A percentile compares a stretch with the other conserved stretches of the same genome.
phyloP scores from a whole-genome alignment of 176 grass and related monocot genomes.

The Dendrocalamus sinicus region DNA sequence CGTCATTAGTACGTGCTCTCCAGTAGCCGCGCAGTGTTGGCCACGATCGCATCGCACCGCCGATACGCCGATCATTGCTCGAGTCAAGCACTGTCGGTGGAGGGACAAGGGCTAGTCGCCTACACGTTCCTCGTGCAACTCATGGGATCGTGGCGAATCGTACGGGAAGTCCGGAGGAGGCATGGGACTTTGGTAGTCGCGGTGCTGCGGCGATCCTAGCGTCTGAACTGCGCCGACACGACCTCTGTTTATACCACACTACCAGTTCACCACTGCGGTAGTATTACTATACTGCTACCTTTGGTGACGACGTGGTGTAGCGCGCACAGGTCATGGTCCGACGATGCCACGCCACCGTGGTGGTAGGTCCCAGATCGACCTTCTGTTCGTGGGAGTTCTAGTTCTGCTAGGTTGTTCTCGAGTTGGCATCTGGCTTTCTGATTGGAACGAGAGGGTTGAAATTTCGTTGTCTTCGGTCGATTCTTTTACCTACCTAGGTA shows the following conservation, averaged over 20 bases:
- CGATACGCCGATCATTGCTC: neutral
- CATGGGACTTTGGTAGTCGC: neutral
- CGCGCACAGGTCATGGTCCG: neutral
- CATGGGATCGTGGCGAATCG: constrained; percentile 29
- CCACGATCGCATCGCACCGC: neutral
- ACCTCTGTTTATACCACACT: neutral
- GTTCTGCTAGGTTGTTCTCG: neutral
- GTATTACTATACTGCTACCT: neutral
- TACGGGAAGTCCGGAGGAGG: neutral
- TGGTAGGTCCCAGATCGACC: neutral
- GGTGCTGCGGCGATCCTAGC: neutral
- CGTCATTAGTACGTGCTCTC: neutral
- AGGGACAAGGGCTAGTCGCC: constrained; percentile 7
- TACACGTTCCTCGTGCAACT: constrained; percentile 42
- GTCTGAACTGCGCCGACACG: neutral
- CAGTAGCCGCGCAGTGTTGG: neutral
- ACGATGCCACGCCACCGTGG: neutral
- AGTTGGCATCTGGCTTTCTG: neutral
- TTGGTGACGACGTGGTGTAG: too few relatives aligned
- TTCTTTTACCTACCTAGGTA: neutral
- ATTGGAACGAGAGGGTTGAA: neutral
- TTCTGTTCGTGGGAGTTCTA: too few relatives aligned
- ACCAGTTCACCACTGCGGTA: neutral
- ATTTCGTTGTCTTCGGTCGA: neutral
- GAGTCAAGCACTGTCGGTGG: constrained; percentile 41